Evolutionary conservation across 2,329 filamentous ascomycete species (phyloP).

Genomic region (Drechslerella stenobrocha): DNA sequence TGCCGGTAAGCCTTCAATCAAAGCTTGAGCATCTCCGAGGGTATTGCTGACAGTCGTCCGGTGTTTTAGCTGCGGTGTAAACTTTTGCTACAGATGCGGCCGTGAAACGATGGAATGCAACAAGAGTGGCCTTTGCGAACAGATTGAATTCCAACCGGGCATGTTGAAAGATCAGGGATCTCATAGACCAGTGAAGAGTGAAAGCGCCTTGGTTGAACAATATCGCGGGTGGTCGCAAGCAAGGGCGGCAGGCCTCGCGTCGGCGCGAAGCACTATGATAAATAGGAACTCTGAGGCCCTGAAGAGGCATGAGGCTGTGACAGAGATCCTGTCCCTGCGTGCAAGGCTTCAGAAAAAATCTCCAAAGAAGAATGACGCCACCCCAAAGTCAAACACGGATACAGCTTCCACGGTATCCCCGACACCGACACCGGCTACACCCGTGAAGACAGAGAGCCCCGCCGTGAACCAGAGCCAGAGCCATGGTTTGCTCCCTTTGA

Average conservation of each 20-base stretch:
- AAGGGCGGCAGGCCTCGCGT: not conserved
- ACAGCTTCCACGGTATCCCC: no score
- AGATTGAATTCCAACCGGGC: slow-evolving; percentile 32
- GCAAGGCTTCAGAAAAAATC: slow-evolving; percentile 35
- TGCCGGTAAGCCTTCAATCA: slow-evolving; percentile 43
- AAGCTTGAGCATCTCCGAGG: no score
- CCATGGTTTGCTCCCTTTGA: slow-evolving; percentile 16
- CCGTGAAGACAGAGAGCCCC: not conserved
- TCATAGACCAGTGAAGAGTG: slow-evolving; percentile 18
- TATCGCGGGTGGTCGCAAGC: slow-evolving; percentile 15
- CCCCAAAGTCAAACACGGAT: slow-evolving; percentile 15
- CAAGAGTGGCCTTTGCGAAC: slow-evolving; percentile 12
- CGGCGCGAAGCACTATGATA: slow-evolving; percentile 2
- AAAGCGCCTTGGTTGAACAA: slow-evolving; percentile 16
- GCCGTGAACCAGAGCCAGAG: slow-evolving; percentile 8
- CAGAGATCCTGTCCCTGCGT: slow-evolving; percentile 30
- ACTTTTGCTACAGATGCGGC: slow-evolving; percentile 44
- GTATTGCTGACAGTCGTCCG: not conserved
- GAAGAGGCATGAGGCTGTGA: slow-evolving; percentile 19
- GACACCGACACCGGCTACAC: slow-evolving; percentile 2
- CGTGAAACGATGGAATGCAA: slow-evolving; percentile 18
- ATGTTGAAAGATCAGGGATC: slow-evolving; percentile 36
- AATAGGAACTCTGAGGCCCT: slow-evolving; percentile 18
- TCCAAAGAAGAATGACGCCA: not conserved
- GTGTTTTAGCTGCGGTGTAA: slow-evolving; percentile 27